A percentile compares a stretch with the other conserved stretches of the same genome.
phyloP scores from a whole-genome alignment of 2,329 filamentous ascomycete species.

The Lasiodiplodia hormozganensis region DNA sequence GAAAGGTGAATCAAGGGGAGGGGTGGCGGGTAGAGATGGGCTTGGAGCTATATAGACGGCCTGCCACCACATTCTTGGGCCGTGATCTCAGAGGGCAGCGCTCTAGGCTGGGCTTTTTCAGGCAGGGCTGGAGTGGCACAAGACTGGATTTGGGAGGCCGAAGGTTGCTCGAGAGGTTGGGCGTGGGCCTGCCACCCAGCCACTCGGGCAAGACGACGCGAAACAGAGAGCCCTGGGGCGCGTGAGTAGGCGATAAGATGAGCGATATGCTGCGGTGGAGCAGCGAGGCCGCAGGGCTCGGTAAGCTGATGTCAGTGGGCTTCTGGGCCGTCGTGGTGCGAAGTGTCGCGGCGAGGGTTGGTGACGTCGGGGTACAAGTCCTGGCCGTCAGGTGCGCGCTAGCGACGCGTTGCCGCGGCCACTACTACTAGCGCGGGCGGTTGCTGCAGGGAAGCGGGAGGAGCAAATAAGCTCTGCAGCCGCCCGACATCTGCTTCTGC shows the following conservation, averaged over 20 bases:
- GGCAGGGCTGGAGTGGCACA: neutral
- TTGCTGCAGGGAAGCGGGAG: conserved; percentile 16
- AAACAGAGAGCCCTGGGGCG: neutral
- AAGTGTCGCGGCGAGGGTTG: neutral
- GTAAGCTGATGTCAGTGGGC: conserved; percentile 27
- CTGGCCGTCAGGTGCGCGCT: neutral
- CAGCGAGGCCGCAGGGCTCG: neutral
- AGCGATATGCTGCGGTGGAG: conserved; percentile 1
- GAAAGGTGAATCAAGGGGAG: conserved; percentile 6
- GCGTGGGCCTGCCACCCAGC: neutral
- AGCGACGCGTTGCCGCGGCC: neutral
- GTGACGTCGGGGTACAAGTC: conserved; percentile 15
- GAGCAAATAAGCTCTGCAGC: conserved; percentile 5
- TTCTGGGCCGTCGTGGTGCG: conserved; percentile 5
- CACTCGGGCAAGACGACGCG: conserved; percentile 16
- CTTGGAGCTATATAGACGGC: conserved; percentile 22
- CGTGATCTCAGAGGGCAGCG: conserved; percentile 1
- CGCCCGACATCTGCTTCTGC: neutral
- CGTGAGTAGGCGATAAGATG: neutral
- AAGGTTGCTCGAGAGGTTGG: conserved; percentile 8
- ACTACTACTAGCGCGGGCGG: neutral
- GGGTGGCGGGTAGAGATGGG: conserved; percentile 19
- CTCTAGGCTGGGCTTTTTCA: neutral
- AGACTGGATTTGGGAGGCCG: neutral
- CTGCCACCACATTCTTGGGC: conserved; percentile 22